These are phyloP conservation scores for Globisporangium orthogonon DNA, from an alignment of 352 stramenopile genomes.

Conservation along the genomic window DNA sequence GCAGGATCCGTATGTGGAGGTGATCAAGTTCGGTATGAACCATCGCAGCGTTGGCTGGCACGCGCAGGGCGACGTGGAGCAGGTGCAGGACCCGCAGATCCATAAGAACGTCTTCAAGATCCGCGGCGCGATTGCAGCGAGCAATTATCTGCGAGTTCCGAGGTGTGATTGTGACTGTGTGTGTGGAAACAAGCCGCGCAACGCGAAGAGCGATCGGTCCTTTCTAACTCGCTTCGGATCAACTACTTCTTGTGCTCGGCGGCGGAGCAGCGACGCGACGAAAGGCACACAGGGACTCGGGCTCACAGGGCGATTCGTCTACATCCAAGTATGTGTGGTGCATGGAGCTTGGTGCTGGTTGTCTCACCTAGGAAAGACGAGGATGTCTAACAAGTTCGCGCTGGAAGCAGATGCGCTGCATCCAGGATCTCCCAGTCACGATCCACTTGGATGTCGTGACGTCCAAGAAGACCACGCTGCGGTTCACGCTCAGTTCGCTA, in stretches of 20 bases:
- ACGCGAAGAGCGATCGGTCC: background rate
- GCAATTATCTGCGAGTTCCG: conserved; percentile 70
- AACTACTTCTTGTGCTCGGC: background rate
- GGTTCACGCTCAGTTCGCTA: conserved; percentile 71
- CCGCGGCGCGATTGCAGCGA: conserved; percentile 57
- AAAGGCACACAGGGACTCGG: conserved; percentile 52
- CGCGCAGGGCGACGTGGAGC: conserved; percentile 60
- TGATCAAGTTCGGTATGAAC: conserved; percentile 71
- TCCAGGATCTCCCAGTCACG: conserved; percentile 34
- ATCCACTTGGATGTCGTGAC: conserved; percentile 72
- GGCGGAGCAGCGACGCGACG: conserved; percentile 22
- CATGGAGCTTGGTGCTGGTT: background rate
- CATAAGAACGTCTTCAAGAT: conserved; percentile 80
- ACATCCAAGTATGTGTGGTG: conserved; percentile 42
- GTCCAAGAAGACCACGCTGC: conserved; percentile 53
- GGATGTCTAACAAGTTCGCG: background rate
- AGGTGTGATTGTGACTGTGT: conserved; percentile 13
- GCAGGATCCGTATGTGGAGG: conserved; percentile 84
- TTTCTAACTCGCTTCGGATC: background rate
- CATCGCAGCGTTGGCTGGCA: conserved; percentile 47
- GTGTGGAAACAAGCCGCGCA: background rate
- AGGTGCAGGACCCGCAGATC: conserved; percentile 53
- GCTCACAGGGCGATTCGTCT: conserved; percentile 60
- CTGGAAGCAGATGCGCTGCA: conserved; percentile 22
- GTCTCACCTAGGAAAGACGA: too few relatives aligned